Percentiles rank a stretch among this genome's conserved stretches.
These are phyloP conservation scores for Aphanoascus verrucosus DNA, from an alignment of 2,329 filamentous ascomycete species.

Conservation along the genomic window DNA sequence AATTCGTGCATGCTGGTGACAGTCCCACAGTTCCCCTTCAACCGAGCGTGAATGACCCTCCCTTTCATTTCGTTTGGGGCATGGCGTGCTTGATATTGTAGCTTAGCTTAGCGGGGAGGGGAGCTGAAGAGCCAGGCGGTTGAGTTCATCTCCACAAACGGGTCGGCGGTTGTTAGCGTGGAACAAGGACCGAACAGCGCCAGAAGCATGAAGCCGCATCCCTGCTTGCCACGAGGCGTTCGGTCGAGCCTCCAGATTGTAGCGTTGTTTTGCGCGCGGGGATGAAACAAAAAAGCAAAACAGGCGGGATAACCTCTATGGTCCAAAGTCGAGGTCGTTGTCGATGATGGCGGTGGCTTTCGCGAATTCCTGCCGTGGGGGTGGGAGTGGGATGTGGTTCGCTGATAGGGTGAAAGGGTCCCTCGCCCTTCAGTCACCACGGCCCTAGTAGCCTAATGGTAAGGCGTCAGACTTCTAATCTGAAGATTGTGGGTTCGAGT, in stretches of 20 bases:
- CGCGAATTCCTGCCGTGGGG: too few relatives aligned
- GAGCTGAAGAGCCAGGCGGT: not conserved
- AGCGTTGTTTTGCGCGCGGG: not conserved
- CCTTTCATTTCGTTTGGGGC: constrained; percentile 1
- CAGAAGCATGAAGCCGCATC: not conserved
- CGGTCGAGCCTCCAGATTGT: too few relatives aligned
- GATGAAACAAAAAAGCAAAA: constrained; percentile 6
- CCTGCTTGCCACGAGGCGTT: constrained; percentile 1
- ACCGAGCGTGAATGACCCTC: not conserved
- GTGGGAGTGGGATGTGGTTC: not conserved
- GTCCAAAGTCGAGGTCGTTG: not conserved
- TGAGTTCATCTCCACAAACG: not conserved
- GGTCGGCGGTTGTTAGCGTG: not conserved
- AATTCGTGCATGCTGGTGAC: too few relatives aligned
- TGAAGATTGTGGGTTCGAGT: constrained; percentile 6
- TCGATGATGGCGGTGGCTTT: not conserved
- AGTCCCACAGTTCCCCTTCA: not conserved
- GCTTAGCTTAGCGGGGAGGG: not conserved
- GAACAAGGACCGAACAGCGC: not conserved
- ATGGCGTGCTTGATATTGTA: not conserved
- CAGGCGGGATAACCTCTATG: not conserved
- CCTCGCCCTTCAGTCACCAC: not conserved
- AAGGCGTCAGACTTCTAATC: constrained; percentile 6
- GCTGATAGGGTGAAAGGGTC: not conserved
- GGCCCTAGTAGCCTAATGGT: constrained; percentile 1